Conservation (phyloP, 1,284 basidiomycete species). For the Grifola frondosa region DNA sequence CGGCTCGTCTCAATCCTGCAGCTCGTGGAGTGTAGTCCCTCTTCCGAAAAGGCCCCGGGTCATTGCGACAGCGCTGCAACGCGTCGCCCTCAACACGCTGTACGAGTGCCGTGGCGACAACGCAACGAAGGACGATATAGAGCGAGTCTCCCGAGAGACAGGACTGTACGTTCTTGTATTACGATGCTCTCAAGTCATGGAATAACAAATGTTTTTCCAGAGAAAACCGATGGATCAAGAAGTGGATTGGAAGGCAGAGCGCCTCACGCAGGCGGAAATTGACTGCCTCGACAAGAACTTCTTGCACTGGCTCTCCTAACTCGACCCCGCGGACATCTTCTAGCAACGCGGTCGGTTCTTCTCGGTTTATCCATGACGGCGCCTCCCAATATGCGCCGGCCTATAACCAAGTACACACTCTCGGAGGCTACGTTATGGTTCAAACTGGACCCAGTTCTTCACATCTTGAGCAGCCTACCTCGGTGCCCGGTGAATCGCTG, state of each 20-base stretch:
- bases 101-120: slow-evolving; percentile 12
- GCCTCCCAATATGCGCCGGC: no score
- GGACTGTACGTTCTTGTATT: slow-evolving; percentile 19
- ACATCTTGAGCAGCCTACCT: neutral
- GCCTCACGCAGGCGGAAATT: neutral
- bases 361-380: no score
- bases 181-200: neutral
- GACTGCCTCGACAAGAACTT: no score
- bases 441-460: no score
- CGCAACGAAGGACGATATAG: slow-evolving; percentile 17
- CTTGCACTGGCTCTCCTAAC: neutral
- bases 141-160: slow-evolving; percentile 14
- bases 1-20: no score
- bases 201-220: slow-evolving; percentile 10
- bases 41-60: no score
- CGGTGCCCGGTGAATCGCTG: neutral
- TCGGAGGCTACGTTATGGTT: neutral
- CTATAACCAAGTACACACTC: no score
- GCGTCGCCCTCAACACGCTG: slow-evolving; percentile 12
- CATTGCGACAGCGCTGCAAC: slow-evolving; percentile 18
- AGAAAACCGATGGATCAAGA: slow-evolving; percentile 21
- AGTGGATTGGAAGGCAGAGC: slow-evolving; percentile 21
- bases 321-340: neutral
- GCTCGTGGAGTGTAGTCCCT: no score
- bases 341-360: no score